phyloP scores from a whole-genome alignment of 108 stramenopile genomes.

The Nitzschia sp. region DNA sequence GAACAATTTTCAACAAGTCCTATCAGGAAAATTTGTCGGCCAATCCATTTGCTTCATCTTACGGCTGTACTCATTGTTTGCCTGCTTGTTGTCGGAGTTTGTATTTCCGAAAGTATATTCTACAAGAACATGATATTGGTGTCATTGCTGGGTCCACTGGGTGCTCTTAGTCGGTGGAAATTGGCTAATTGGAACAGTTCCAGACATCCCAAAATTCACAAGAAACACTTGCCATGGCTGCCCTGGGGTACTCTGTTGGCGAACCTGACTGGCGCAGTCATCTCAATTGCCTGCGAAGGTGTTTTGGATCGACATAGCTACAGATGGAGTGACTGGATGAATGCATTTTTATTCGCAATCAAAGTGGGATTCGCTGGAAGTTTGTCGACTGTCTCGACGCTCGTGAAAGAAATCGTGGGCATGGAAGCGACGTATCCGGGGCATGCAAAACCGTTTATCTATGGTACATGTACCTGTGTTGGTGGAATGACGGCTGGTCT shows the following conservation, averaged over 20 bases:
- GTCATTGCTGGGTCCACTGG: constrained; percentile 54
- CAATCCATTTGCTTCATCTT: background rate
- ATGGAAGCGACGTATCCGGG: constrained; percentile 36
- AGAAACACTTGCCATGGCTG: constrained; percentile 39
- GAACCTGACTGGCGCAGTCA: constrained; percentile 52
- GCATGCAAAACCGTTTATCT: constrained; percentile 49
- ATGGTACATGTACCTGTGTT: constrained; percentile 47
- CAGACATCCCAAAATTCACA: background rate
- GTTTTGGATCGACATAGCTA: constrained; percentile 4
- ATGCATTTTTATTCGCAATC: constrained; percentile 25
- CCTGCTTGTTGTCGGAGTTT: constrained; percentile 41
- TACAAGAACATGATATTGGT: constrained; percentile 59
- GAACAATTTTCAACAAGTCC: background rate
- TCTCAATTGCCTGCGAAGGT: constrained; percentile 40
- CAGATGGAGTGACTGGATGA: background rate
- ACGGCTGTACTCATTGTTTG: constrained; percentile 32
- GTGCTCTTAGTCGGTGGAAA: constrained; percentile 62
- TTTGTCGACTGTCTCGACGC: constrained; percentile 76
- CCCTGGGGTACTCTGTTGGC: constrained; percentile 72
- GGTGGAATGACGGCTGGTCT: constrained; percentile 45
- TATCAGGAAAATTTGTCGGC: background rate
- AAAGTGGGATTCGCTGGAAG: constrained; percentile 68
- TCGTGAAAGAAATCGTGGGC: constrained; percentile 61
- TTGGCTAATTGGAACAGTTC: constrained; percentile 48
- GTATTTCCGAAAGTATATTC: constrained; percentile 45